phyloP scores from a whole-genome alignment of 345 rosid species.

The Boechera stricta region DNA sequence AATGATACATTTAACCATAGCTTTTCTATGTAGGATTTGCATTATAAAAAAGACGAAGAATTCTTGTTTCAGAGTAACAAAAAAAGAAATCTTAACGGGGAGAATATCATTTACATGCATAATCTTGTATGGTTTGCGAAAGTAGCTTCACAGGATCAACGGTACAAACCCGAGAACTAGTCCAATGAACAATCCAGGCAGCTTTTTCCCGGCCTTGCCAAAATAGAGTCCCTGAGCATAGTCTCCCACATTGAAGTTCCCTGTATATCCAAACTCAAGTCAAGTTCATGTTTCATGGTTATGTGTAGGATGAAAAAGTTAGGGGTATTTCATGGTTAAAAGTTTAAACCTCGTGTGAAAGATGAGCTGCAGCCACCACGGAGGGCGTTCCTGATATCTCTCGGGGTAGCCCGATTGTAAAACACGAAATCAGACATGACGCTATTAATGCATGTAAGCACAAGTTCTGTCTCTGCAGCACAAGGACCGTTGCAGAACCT shows the following conservation, averaged over 20 bases:
- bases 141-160: constrained; percentile 20
- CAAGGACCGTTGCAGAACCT: constrained; percentile 64
- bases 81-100: not conserved
- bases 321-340: not conserved
- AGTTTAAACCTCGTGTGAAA: constrained; percentile 52
- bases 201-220: constrained; percentile 42
- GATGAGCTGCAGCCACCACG: constrained; percentile 59
- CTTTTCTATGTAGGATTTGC: constrained; percentile 7
- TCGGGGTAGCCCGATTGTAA: constrained; percentile 52
- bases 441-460: constrained; percentile 56
- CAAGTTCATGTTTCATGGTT: not conserved
- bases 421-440: constrained; percentile 56
- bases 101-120: not conserved
- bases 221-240: constrained; percentile 52
- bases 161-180: constrained; percentile 37
- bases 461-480: constrained; percentile 53
- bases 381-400: constrained; percentile 49
- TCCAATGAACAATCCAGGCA: constrained; percentile 35
- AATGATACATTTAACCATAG: not conserved
- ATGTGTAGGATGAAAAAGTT: not conserved
- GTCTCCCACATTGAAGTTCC: constrained; percentile 55
- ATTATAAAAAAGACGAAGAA: not conserved
- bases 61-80: constrained; percentile 20
- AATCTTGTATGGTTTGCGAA: not conserved
- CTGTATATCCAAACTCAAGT: constrained; percentile 36